phyloP scores from a whole-genome alignment of 2,329 filamentous ascomycete genomes.

The Verticillium albo-atrum region DNA sequence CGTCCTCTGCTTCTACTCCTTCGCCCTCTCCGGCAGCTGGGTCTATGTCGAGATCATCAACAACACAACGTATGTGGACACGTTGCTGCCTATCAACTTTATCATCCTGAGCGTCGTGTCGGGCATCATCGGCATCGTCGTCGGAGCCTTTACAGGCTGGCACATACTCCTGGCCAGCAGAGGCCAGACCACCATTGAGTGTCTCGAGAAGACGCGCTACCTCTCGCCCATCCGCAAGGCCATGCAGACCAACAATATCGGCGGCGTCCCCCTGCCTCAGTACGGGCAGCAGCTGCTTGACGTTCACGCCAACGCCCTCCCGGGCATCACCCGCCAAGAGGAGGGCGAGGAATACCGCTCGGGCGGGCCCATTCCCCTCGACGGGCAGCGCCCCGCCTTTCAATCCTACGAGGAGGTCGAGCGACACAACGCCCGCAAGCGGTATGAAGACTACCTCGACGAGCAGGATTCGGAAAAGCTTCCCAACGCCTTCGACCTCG shows the following conservation, averaged over 20 bases:
- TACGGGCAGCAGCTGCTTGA: slow-evolving; percentile 73
- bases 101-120: slow-evolving; percentile 82
- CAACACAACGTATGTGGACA: slow-evolving; percentile 67
- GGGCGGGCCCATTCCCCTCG: slow-evolving; percentile 19
- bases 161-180: slow-evolving; percentile 76
- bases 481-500: slow-evolving; percentile 90
- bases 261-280: slow-evolving; percentile 47
- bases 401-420: slow-evolving; percentile 53
- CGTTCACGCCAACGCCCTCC: slow-evolving; percentile 75
- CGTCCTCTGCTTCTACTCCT: slow-evolving; percentile 77
- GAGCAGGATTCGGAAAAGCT: slow-evolving; percentile 84
- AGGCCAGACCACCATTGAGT: slow-evolving; percentile 93
- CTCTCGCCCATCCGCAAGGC: slow-evolving; percentile 72
- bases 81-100: slow-evolving; percentile 82
- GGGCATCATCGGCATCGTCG: slow-evolving; percentile 85
- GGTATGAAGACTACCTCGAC: slow-evolving; percentile 73
- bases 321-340: slow-evolving; percentile 74
- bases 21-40: slow-evolving; percentile 74
- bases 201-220: slow-evolving; percentile 92
- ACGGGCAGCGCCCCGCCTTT: slow-evolving; percentile 35
- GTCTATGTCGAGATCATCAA: slow-evolving; percentile 78
- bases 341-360: slow-evolving; percentile 64
- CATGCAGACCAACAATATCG: slow-evolving; percentile 56
- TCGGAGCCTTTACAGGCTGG: slow-evolving; percentile 87
- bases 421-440: slow-evolving; percentile 46